These are phyloP conservation scores for Suhomyces kunorum DNA, from an alignment of 1,139 yeast species.

Conservation along the genomic window DNA sequence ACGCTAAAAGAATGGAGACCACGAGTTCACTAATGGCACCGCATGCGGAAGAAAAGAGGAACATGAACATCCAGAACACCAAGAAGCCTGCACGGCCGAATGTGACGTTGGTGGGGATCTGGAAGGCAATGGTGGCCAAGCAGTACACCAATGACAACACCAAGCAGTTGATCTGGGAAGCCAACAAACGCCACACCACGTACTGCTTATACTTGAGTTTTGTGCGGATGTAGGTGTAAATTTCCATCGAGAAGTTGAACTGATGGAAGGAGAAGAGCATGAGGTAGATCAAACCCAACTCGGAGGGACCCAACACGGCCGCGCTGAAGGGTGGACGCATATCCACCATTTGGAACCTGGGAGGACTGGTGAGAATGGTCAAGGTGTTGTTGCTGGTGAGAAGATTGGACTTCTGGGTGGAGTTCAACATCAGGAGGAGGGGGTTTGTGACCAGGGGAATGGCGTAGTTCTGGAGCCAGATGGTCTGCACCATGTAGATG, in stretches of 20 bases:
- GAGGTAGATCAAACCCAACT: constrained; percentile 37
- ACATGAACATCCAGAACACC: constrained; percentile 49
- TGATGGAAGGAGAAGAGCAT: constrained; percentile 38
- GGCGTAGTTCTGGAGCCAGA: constrained; percentile 26
- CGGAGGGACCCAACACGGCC: constrained; percentile 35
- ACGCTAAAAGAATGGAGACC: constrained; percentile 34
- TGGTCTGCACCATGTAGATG: constrained; percentile 29
- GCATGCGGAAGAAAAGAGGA: constrained; percentile 55
- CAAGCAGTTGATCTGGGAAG: constrained; percentile 51
- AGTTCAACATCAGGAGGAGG: constrained; percentile 19
- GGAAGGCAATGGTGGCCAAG: constrained; percentile 61
- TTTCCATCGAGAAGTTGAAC: constrained; percentile 28
- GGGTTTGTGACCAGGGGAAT: constrained; percentile 27
- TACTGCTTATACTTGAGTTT: constrained; percentile 45
- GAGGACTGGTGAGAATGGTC: constrained; percentile 22
- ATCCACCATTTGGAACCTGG: constrained; percentile 25
- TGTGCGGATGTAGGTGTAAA: constrained; percentile 26
- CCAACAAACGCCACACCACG: constrained; percentile 48
- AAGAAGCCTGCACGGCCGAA: constrained; percentile 64
- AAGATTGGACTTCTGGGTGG: constrained; percentile 18
- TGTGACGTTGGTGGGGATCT: constrained; percentile 50
- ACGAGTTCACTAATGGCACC: constrained; percentile 53
- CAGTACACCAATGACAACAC: constrained; percentile 56
- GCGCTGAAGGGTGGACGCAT: constrained; percentile 25
- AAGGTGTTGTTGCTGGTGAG: constrained; percentile 20